Conservation (phyloP, 2,329 filamentous ascomycete genomes). For the Pseudogymnoascus sp. region DNA sequence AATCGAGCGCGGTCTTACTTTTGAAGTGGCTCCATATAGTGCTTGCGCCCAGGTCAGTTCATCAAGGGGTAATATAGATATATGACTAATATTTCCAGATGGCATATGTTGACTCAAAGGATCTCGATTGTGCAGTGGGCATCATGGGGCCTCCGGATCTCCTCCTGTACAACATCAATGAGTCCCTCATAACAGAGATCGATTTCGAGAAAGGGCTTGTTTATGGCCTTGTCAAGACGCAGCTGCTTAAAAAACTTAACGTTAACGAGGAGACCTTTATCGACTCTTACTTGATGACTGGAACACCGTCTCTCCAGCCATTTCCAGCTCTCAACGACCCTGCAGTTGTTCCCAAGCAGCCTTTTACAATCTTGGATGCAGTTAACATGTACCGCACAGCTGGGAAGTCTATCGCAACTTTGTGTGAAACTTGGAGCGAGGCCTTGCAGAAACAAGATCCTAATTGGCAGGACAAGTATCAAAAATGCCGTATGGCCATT, state of each 20-base stretch:
- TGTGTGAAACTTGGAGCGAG: constrained; percentile 74
- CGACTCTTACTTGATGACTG: constrained; percentile 75
- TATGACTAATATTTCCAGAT: constrained; percentile 44
- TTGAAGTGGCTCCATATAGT: constrained; percentile 78
- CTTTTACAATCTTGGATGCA: constrained; percentile 61
- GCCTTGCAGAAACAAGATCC: constrained; percentile 63
- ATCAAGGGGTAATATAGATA: not conserved
- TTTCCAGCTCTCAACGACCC: constrained; percentile 69
- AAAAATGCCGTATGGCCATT: constrained; percentile 75
- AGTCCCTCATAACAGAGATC: constrained; percentile 56
- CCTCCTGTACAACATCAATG: constrained; percentile 76
- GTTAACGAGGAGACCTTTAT: constrained; percentile 66
- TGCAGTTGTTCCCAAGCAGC: constrained; percentile 44
- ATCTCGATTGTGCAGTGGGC: constrained; percentile 62
- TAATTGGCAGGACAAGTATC: constrained; percentile 78
- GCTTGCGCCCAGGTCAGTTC: constrained; percentile 71
- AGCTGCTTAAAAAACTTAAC: constrained; percentile 61
- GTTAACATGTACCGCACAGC: constrained; percentile 68
- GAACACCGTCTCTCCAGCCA: constrained; percentile 69
- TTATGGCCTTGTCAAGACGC: constrained; percentile 54
- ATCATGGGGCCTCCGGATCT: constrained; percentile 80
- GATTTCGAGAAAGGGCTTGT: constrained; percentile 65
- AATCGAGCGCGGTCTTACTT: constrained; percentile 60
- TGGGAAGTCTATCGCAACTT: constrained; percentile 61
- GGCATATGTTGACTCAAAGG: constrained; percentile 65